Base-by-base conservation (phyloP, 1,284 basidiomycete species). In the Termitomyces sp. region DNA sequence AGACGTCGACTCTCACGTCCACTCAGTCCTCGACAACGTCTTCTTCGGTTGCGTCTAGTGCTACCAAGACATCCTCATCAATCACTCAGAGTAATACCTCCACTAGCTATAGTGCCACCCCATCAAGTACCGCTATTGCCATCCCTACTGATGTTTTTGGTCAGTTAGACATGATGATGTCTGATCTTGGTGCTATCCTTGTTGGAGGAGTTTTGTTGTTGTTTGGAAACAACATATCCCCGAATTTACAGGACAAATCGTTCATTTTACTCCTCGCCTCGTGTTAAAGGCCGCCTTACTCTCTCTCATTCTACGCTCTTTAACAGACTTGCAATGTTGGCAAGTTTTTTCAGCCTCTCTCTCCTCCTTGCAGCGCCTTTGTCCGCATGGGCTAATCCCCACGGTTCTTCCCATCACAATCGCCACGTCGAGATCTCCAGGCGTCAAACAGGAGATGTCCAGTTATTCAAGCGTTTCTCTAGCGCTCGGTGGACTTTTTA, bases 401-500 rank as follows among this genome's bases (percentile, higher is more conserved):
- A 69, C 46, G 62, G 54, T 40, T 61, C 47, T 49, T 19, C 55
- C 34, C 64, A 64, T 60, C 47, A 53, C 44, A 66, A 64, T 50
- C 72, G 63, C 55, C 75, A 80, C 62, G 68, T 72, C 48, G 71
- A 71, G 40, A 50, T 80, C 35, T 76, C 76, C 28, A 70, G 68
- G 47, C 76, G 79, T 43, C 67, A 68, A 28, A 60, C 64, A 46
- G 68, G 66, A 38, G 67, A 73, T 53, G 62, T 73, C 3, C 61
- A 66, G 19, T 48, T 77, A 31, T 61, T 69, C 46, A 77, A 73
- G 55, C 72, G 74, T 42, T 74, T 62, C 55, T 49, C 54, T n/a
- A 50, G 56, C 37, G 62, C 72, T 14, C 65, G 69, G 28, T 76
- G 75, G 66, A 77, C 81, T 13, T 84, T 70, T 60, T 85, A 83